These are phyloP conservation scores for Carpinus fangiana DNA, from an alignment of 306 rosid genomes.

Conservation along the genomic window DNA sequence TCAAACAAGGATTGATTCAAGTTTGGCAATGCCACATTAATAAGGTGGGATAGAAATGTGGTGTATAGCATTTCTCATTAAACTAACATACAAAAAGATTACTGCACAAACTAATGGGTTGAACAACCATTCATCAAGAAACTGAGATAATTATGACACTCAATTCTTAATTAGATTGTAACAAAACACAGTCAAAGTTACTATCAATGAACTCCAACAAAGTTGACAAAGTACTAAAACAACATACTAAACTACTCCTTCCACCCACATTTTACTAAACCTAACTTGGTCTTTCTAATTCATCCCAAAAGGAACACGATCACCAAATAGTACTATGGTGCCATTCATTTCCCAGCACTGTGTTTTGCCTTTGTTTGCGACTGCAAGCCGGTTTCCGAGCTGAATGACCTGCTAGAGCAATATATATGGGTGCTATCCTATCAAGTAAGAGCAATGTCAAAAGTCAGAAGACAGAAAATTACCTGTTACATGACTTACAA, in stretches of 20 bases:
- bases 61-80: too few relatives aligned
- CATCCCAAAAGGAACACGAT: not conserved
- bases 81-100: not conserved
- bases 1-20: too few relatives aligned
- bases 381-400: slow-evolving; percentile 58
- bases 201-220: not conserved
- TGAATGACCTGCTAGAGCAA: slow-evolving; percentile 48
- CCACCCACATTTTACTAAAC: not conserved
- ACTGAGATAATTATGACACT: not conserved
- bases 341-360: slow-evolving; percentile 42
- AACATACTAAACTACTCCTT: not conserved
- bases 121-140: not conserved
- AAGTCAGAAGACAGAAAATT: slow-evolving; percentile 7
- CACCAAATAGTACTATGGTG: not conserved
- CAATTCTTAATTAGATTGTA: not conserved
- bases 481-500: slow-evolving; percentile 68
- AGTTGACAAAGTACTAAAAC: not conserved
- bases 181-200: not conserved
- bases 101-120: not conserved
- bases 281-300: slow-evolving; percentile 1
- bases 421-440: not conserved
- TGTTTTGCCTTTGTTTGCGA: slow-evolving; percentile 72
- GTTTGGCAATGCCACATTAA: too few relatives aligned
- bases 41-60: too few relatives aligned
- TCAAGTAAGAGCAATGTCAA: not conserved